These are phyloP conservation scores for Magnusiomyces paraingens DNA, from an alignment of 1,139 yeast species.

Conservation along the genomic window DNA sequence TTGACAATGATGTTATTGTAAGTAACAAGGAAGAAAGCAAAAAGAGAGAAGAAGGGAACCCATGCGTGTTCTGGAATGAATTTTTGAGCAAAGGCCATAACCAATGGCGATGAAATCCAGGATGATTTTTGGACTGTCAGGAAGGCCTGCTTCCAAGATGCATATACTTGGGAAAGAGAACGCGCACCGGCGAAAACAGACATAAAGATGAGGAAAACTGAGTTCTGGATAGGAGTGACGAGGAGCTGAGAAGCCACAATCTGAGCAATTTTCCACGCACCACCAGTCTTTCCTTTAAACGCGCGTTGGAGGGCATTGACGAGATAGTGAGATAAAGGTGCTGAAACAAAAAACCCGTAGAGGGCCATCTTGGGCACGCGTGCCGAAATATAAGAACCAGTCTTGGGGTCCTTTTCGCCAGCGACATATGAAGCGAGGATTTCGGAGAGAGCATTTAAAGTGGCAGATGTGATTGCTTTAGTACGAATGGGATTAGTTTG, in stretches of 20 bases:
- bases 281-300: constrained; percentile 30
- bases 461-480: constrained; percentile 35
- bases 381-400: constrained; percentile 31
- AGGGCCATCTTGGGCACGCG: constrained; percentile 61
- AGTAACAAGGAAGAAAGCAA: constrained; percentile 71
- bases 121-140: constrained; percentile 56
- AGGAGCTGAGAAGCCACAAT: constrained; percentile 53
- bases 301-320: constrained; percentile 32
- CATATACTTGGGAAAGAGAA: constrained; percentile 27
- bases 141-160: constrained; percentile 47
- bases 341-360: constrained; percentile 62
- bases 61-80: constrained; percentile 68
- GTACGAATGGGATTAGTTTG: constrained; percentile 32
- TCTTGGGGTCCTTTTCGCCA: constrained; percentile 34
- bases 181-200: constrained; percentile 37
- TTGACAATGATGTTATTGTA: constrained; percentile 67
- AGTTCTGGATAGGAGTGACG: constrained; percentile 58
- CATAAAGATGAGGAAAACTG: constrained; percentile 48
- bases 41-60: constrained; percentile 76
- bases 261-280: constrained; percentile 45
- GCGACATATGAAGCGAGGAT: constrained; percentile 34
- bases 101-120: constrained; percentile 56
- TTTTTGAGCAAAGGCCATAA: constrained; percentile 66
- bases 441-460: constrained; percentile 34
- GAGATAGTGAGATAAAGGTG: constrained; percentile 65